Evolutionary conservation across 805 yeast species (phyloP), one percentile per base, ranked within the genome.

Genomic region (Metschnikowia dekortorum): DNA sequence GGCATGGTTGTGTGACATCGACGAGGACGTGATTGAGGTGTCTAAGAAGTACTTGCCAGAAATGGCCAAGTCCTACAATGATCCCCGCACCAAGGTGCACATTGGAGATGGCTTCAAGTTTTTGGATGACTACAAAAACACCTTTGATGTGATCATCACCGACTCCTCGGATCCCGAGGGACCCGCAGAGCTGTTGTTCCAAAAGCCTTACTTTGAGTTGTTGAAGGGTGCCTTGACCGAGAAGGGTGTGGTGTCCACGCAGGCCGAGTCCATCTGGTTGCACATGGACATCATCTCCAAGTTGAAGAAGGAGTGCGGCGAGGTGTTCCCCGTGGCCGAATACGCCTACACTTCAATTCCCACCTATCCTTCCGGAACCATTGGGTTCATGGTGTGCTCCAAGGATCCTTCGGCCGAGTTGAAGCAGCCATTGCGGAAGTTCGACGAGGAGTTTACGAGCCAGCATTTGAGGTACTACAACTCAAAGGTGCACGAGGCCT

Each of bases 151-250:
- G 44, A 92, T 92, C 70, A 87, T 92, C 69, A 92, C 98, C 46
- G 99, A 92, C 69, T 90, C 97, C 31, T 89, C 97, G 33, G 98
- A 92, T 71, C 98, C 98, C 45, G 98, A 92, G 70, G 99, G 98
- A 50, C 98, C 99, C 33, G 98, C 98, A 46, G 97, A 85, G 70
- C 78, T 89, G 35, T 79, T 92, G 47, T 94, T 94, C 82, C 96
- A 91, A 75, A 85, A 87, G 68, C 89, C 90, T 30, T 92, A 92
- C 79, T 92, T 91, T 69, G 79, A 85, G 70, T 81, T 92, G 55
- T 78, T 92, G 68, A 74, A 78, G 67, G 85, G 83, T 55, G 97
- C 98, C n/a, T 80, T 92, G 60, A 90, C 96, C 53, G 94, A 83
- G 56, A 82, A 89, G 67, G 99, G 99, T 67, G 92, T 91, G 51